phyloP scores from a whole-genome alignment of 1,139 yeast species.

The Lodderomyces parapsilosis region DNA sequence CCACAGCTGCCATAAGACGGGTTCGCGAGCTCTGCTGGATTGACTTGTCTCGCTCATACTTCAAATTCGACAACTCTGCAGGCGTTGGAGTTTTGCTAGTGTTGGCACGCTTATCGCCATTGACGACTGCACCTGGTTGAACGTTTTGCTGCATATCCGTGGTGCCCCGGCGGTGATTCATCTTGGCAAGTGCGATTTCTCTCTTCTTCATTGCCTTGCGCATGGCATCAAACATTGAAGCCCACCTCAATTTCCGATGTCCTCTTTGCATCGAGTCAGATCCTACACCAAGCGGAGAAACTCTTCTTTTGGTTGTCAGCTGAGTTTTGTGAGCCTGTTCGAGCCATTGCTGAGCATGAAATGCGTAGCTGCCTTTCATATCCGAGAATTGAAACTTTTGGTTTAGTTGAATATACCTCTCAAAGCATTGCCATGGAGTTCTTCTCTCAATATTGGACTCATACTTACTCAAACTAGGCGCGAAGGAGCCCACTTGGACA shows the following conservation, averaged over 20 bases:
- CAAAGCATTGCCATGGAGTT: constrained; percentile 99
- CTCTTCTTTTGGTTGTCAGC: constrained; percentile 80
- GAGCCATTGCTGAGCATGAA: constrained; percentile 85
- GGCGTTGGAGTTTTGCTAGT: constrained; percentile 64
- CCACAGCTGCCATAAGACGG: constrained; percentile 42
- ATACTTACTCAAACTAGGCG: constrained; percentile 60
- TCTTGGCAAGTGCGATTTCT: constrained; percentile 50
- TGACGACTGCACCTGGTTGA: constrained; percentile 7
- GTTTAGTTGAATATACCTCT: constrained; percentile 88
- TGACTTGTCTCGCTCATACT: constrained; percentile 82
- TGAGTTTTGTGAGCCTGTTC: constrained; percentile 90
- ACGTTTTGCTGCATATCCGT: constrained; percentile 17
- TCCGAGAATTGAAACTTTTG: constrained; percentile 84
- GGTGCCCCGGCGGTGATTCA: constrained; percentile 29
- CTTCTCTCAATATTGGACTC: constrained; percentile 88
- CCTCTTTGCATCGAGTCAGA: constrained; percentile 91
- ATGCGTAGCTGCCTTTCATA: constrained; percentile 83
- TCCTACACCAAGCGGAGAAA: constrained; percentile 89
- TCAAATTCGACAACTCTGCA: constrained; percentile 74
- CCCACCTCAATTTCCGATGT: constrained; percentile 83
- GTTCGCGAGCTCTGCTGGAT: constrained; percentile 50
- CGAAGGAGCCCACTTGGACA: constrained; percentile 53
- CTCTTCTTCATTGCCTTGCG: constrained; percentile 87
- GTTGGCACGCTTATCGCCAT: constrained; percentile 16
- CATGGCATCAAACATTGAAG: constrained; percentile 95